These are phyloP conservation scores for Stromatinia cepivora DNA, from an alignment of 2,329 filamentous ascomycete genomes.

Conservation along the genomic window DNA sequence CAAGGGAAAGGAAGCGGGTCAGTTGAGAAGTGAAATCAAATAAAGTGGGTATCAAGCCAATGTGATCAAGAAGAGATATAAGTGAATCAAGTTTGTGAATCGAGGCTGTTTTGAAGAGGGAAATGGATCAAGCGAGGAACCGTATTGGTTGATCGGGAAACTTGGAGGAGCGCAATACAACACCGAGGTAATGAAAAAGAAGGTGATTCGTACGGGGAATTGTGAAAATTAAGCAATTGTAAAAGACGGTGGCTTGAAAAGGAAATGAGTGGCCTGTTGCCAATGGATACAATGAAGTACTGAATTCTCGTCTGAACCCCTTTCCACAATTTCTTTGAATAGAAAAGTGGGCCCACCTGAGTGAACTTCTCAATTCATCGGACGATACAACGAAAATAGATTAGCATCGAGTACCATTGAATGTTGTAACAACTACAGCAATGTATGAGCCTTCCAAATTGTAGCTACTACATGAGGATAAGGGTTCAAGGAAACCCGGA, in stretches of 20 bases:
- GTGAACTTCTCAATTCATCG: neutral
- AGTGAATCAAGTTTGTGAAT: conserved; percentile 14
- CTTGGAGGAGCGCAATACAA: neutral
- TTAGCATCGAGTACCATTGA: neutral
- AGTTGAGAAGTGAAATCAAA: neutral
- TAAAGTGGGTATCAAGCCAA: conserved; percentile 16
- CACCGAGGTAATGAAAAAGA: neutral
- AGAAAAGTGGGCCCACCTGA: neutral
- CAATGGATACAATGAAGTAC: neutral
- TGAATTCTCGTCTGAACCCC: conserved; percentile 17
- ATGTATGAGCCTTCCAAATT: too few species aligned
- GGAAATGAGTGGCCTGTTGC: neutral
- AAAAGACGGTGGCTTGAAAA: neutral
- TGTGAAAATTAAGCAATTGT: neutral
- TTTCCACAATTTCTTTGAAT: neutral
- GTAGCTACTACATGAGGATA: neutral
- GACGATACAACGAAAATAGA: neutral
- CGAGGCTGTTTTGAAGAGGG: conserved; percentile 2
- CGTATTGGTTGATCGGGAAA: neutral
- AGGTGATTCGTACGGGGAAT: neutral
- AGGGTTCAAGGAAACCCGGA: neutral
- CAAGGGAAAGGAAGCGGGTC: neutral
- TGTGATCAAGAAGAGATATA: neutral
- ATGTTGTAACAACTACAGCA: neutral
- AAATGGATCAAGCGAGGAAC: conserved; percentile 7